Evolutionary conservation across 2,329 filamentous ascomycete genomes (phyloP).

Genomic region (Cucurbitaria berberidis): DNA sequence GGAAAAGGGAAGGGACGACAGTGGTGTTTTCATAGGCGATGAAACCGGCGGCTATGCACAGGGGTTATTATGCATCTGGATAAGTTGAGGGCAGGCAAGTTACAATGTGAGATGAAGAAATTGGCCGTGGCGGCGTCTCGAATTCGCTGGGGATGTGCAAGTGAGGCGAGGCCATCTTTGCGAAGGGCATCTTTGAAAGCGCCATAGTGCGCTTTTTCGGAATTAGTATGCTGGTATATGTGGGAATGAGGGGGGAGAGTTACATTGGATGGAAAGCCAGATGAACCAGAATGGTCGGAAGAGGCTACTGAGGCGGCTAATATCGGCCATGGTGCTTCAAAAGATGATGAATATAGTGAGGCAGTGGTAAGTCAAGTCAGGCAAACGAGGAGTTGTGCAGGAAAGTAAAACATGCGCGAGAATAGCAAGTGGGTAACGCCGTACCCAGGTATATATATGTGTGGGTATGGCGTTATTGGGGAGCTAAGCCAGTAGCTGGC

Average conservation of each 20-base stretch:
- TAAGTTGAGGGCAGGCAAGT: neutral
- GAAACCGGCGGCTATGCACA: slow-evolving; percentile 9
- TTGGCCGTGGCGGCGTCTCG: neutral
- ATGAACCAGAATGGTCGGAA: slow-evolving; percentile 1
- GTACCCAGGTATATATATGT: too few species aligned
- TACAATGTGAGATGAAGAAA: neutral
- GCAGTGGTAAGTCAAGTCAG: neutral
- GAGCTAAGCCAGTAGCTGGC: too few species aligned
- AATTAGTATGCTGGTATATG: neutral
- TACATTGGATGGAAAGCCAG: slow-evolving; percentile 10
- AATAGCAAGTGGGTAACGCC: too few species aligned
- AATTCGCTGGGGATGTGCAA: neutral
- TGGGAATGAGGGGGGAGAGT: neutral
- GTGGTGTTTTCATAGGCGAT: slow-evolving; percentile 17
- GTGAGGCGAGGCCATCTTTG: neutral
- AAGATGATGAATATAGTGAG: neutral
- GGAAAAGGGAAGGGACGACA: slow-evolving; percentile 9
- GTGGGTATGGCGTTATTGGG: too few species aligned
- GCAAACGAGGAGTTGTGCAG: neutral
- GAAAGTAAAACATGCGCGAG: neutral
- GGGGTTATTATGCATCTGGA: neutral
- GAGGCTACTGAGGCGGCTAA: neutral
- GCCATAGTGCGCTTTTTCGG: neutral
- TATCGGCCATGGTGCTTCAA: neutral
- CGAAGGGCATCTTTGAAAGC: neutral